Base-by-base conservation (phyloP, 2,329 filamentous ascomycete species). In the Paradendryphiella salina region DNA sequence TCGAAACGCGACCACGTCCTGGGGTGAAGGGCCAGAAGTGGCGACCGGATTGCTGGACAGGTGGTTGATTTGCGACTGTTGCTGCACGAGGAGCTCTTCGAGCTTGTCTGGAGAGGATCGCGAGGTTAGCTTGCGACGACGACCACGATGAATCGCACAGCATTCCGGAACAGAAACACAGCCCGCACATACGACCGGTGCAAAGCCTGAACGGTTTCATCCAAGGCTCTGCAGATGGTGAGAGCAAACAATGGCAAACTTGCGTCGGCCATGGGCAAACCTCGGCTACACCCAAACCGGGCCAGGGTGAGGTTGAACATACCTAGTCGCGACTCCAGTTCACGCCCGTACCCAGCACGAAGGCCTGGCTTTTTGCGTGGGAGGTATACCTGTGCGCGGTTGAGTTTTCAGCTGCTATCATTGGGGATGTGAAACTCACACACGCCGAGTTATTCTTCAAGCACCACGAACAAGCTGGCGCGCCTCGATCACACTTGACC, bases 391-490 rank as follows among this genome's bases (percentile, higher is more conserved):
- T 67, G 37, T 14, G 35, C 18, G 39, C 14, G 33, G 43, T 52
- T 51, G 48, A 56, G 47, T 33, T n/a, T 26, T 7, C 34, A 21
- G 29, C 5, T 31, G n/a, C 14, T 14, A 26, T 5, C 28, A 31
- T 50, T 26, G 38, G 37, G 32, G 43, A 51, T 17, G 36, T 29
- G 37, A 35, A 32, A 57, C 64, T 54, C 54, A 69, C 83, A 67
- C 86, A 89, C 34, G 78, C 61, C 57, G 86, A 82, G 50, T 81
- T 80, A 70, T 89, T 87, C 42, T 85, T 82, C 41, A 82, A 74
- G 68, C 86, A 89, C 86, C 86, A 89, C 17, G 85, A 85, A 35
- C 86, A 89, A n/a, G 84, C 83, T 1, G 88, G 88, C 63, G 90
- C 86, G 4, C 85, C 85, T 29, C 89, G 83, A 73, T 92, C 88